Conservation (phyloP, 257 asterid genomes). For the Marsdenia floribunda region DNA sequence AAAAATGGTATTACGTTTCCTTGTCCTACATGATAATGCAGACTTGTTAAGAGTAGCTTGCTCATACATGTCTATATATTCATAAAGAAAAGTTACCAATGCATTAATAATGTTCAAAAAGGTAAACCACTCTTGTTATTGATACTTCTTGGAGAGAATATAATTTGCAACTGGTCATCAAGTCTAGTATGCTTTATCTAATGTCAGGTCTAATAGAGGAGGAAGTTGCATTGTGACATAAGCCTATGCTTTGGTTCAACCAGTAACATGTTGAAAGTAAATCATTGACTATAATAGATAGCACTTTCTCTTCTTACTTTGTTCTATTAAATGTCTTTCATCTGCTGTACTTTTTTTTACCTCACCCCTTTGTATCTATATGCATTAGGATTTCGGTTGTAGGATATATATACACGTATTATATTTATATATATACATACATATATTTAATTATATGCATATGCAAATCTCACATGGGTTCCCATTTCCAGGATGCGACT, state of each 20-base stretch:
- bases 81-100: neutral
- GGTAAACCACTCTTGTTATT: neutral
- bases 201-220: neutral
- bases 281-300: neutral
- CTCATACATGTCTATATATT: neutral
- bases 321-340: neutral
- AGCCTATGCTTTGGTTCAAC: neutral
- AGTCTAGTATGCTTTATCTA: neutral
- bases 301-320: neutral
- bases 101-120: neutral
- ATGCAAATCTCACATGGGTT: neutral
- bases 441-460: neutral
- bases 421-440: no score
- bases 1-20: slow-evolving; percentile 44
- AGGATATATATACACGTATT: no score
- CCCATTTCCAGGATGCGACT: slow-evolving; percentile 53
- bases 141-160: neutral
- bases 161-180: neutral
- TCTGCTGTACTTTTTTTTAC: neutral
- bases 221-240: neutral
- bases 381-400: no score
- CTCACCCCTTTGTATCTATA: no score
- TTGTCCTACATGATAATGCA: neutral
- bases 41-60: neutral
- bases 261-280: neutral